These are phyloP conservation scores for Cylindrodendrum hubeiense DNA, from an alignment of 2,329 filamentous ascomycete genomes.

Conservation along the genomic window DNA sequence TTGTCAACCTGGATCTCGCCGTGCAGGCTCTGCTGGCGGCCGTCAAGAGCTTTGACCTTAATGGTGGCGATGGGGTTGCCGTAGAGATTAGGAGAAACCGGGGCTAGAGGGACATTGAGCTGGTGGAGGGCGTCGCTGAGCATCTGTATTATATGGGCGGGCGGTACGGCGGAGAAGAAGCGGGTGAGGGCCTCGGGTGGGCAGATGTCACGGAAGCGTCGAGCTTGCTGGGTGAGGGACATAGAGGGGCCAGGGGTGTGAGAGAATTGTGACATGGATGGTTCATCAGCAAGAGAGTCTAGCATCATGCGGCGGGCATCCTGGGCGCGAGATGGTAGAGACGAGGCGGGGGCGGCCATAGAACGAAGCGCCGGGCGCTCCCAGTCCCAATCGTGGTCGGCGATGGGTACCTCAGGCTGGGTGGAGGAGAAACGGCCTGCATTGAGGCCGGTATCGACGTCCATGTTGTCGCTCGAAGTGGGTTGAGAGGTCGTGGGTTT, in stretches of 20 bases:
- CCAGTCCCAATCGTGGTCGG: constrained; percentile 87
- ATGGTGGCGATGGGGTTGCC: constrained; percentile 72
- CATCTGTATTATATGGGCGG: constrained; percentile 81
- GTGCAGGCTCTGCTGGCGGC: constrained; percentile 77
- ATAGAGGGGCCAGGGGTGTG: constrained; percentile 82
- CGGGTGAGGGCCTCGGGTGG: constrained; percentile 88
- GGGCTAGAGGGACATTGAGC: constrained; percentile 81
- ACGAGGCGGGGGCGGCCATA: constrained; percentile 56
- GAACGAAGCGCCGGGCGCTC: constrained; percentile 77
- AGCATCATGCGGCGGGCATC: constrained; percentile 58
- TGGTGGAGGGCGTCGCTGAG: constrained; percentile 85
- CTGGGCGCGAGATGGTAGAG: constrained; percentile 48
- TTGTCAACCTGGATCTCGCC: constrained; percentile 82
- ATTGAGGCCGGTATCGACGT: constrained; percentile 69
- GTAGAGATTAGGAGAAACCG: constrained; percentile 59
- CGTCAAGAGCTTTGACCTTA: constrained; percentile 80
- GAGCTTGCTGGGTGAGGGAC: constrained; percentile 88
- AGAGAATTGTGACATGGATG: constrained; percentile 88
- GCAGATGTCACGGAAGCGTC: constrained; percentile 90
- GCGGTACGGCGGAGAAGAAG: constrained; percentile 88
- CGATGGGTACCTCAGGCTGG: constrained; percentile 83
- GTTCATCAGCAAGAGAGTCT: constrained; percentile 84
- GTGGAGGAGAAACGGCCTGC: constrained; percentile 77
- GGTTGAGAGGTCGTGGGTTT: constrained; percentile 67
- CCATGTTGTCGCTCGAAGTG: constrained; percentile 70